These are phyloP conservation scores for Paradendryphiella salina DNA, from an alignment of 2,329 filamentous ascomycete genomes.

Conservation along the genomic window DNA sequence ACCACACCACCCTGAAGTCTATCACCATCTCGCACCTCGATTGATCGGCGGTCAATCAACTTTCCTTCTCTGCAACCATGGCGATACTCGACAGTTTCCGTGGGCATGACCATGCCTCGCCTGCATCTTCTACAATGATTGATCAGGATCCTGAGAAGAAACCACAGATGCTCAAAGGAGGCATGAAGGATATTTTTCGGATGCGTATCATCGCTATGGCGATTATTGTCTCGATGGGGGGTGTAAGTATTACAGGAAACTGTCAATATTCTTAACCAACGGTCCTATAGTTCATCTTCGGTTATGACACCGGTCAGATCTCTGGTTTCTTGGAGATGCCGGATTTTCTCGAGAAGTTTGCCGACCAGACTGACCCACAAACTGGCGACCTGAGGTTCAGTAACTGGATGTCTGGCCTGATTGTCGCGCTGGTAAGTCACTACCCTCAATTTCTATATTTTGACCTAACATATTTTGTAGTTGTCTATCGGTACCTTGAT, in stretches of 20 bases:
- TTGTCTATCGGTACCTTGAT: conserved; percentile 76
- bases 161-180: conserved; percentile 27
- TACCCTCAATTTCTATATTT: background rate
- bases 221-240: conserved; percentile 42
- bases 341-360: conserved; percentile 39
- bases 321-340: conserved; percentile 45
- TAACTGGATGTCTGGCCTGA: conserved; percentile 41
- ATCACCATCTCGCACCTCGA: background rate
- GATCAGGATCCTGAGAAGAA: conserved; percentile 35
- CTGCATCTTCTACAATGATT: conserved; percentile 28
- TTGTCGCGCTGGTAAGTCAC: conserved; percentile 39
- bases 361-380: conserved; percentile 26
- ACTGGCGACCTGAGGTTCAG: conserved; percentile 33
- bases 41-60: background rate
- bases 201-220: conserved; percentile 42
- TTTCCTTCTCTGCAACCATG: conserved; percentile 15
- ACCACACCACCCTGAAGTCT: conserved; percentile 1
- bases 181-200: conserved; percentile 36
- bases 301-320: conserved; percentile 45
- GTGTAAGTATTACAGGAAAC: conserved; percentile 25
- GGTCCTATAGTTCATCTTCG: conserved; percentile 24
- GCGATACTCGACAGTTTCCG: conserved; percentile 27
- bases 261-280: background rate
- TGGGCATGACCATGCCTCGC: conserved; percentile 21
- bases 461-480: conserved; percentile 12